Evolutionary conservation across 1,284 basidiomycete species (phyloP).

Genomic region (Naganishia cerealis): DNA sequence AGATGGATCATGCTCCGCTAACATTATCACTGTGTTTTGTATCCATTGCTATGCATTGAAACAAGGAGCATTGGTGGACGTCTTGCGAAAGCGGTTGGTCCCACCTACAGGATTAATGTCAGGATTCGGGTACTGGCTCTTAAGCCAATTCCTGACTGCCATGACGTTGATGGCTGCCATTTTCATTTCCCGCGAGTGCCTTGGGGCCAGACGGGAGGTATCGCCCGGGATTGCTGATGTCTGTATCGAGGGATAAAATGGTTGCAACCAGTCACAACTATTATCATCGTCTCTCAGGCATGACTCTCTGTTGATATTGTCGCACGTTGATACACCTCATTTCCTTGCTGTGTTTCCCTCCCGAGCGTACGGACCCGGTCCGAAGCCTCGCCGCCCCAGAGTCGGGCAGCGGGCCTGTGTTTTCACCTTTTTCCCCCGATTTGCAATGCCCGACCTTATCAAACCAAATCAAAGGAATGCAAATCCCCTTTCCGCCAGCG

Average conservation of each 20-base stretch:
- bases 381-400: neutral
- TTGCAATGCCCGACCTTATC: constrained; percentile 10
- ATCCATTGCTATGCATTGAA: constrained; percentile 24
- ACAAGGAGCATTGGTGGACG: constrained; percentile 32
- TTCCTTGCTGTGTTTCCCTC: neutral
- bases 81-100: neutral
- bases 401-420: constrained; percentile 3
- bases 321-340: neutral
- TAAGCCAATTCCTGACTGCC: constrained; percentile 36
- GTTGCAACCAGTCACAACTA: neutral
- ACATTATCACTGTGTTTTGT: constrained; percentile 12
- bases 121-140: constrained; percentile 42
- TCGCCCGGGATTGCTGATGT: neutral
- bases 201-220: too few relatives aligned
- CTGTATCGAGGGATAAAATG: neutral
- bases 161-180: constrained; percentile 24
- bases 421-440: constrained; percentile 23
- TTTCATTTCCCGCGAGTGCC: neutral
- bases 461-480: constrained; percentile 22
- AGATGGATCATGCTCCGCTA: constrained; percentile 14
- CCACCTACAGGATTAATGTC: constrained; percentile 43
- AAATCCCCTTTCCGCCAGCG: constrained; percentile 1
- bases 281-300: too few relatives aligned
- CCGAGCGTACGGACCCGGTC: neutral
- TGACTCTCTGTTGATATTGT: neutral